Base-by-base conservation (phyloP, 2,329 filamentous ascomycete species). In the Phialemonium atrogriseum region DNA sequence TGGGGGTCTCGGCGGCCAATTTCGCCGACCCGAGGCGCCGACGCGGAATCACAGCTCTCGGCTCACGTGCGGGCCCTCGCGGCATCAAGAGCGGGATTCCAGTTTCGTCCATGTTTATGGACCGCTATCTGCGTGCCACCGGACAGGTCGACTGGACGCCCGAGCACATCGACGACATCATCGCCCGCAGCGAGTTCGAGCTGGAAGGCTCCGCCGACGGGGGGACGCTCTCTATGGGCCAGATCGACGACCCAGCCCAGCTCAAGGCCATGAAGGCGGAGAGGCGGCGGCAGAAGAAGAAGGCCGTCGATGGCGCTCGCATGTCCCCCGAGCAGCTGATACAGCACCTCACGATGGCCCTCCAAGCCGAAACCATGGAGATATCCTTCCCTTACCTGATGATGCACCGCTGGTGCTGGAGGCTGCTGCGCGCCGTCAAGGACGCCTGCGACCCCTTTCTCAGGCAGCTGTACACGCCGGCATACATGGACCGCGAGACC, bases 341-440 rank as follows among this genome's bases (percentile, higher is more conserved):
- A 15, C 28, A 45, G 24, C 32, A 36, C 4, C 47, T 66, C 3
- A 40, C 44, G 3, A 36, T 52, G 9, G 45, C 55, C 0, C 46
- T 67, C 3, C 42, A 60, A 2, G 44, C 39, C 6, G 64, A 68
- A 37, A 33, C 48, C 1, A 4, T 55, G 1, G 55, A 61, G 36
- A 30, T 63, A 5, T 39, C 42, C 0, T 60, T 64, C 30, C 58
- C 63, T n/a, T 62, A 62, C 33, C 38, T 64, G 18, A 10, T 27
- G 5, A 41, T 68, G 36, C 64, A 66, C 38, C 51, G 54, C 4
- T 32, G 35, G 16, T 60, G 55, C 46, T 68, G 60, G 60, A 37
- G 36, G 10, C 27, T 62, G 3, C 50, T 68, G 8, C 46, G 52
- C 4, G 15, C 24, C 2, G 38, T 63, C 4, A 50, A 49, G 8